Evolutionary conservation across 2,329 filamentous ascomycete species (phyloP).

Genomic region (Trichoderma breve): DNA sequence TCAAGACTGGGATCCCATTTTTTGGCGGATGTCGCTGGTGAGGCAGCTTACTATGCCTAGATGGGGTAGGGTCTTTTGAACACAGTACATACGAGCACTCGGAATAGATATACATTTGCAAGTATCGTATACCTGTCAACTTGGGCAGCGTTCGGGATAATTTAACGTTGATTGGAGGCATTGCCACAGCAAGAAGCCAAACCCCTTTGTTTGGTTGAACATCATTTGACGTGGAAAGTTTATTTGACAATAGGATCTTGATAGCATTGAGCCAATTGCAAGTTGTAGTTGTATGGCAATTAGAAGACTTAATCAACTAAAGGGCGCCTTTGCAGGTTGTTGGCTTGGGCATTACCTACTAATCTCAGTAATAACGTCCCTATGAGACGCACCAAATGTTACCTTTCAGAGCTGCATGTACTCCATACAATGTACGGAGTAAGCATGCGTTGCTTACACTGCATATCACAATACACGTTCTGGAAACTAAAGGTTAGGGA

Average conservation of each 20-base stretch:
- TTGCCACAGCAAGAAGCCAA: background rate
- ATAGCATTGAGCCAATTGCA: background rate
- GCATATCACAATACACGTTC: background rate
- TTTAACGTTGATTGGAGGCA: background rate
- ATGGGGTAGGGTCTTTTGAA: background rate
- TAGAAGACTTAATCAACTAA: background rate
- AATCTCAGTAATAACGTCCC: background rate
- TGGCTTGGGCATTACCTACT: background rate
- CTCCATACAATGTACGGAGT: background rate
- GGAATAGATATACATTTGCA: rapidly evolving
- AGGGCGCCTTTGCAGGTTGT: background rate
- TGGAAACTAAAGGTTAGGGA: background rate
- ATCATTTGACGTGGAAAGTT: background rate
- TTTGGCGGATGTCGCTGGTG: background rate
- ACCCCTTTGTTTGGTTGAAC: background rate
- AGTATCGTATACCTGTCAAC: background rate
- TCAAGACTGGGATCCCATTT: slow-evolving; percentile 5
- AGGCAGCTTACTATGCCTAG: background rate
- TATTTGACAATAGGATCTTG: background rate
- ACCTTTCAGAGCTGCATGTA: background rate
- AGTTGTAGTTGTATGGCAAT: background rate
- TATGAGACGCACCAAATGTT: no score
- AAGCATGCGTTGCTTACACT: background rate
- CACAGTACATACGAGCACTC: background rate
- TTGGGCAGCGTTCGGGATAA: background rate